Base-by-base conservation (phyloP, 1,284 basidiomycete genomes). In the Ganoderma leucocontextum region DNA sequence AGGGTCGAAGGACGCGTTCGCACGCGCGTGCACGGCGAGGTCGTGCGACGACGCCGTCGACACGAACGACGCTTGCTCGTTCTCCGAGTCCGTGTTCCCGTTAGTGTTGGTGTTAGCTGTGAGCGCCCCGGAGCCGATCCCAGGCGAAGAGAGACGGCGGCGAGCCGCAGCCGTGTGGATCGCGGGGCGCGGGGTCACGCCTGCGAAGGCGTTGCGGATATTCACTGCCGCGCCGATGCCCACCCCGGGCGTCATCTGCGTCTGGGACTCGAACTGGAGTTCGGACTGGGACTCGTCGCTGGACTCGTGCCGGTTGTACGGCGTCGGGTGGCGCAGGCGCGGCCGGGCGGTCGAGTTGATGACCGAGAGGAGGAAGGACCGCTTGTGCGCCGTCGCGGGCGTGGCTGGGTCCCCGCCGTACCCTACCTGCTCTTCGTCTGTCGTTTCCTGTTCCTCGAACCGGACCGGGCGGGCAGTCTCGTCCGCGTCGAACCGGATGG, bases 31-130 rank as follows among this genome's bases (percentile, higher is more conserved):
- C 7, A 91, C 89, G 1, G 92, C 94, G 47, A 96, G 82, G 76
- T 96, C 95, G 70, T 95, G 92, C 29, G 94, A 95, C 1, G 94
- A 95, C 3, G 91, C 87, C 0, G 91, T 93, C 4, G 93, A 95
- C 52, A 92, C 83, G 78, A 92, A 89, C 0, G 92, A 93, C 2
- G 82, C 85, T 41, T 83, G 82, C 62, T 89, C 88, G 58, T 78
- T 78, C 66, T 79, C 77, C 9, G 73, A 71, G 25, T 76, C 77
- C 4, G 75, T 72, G 52, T 29, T 53, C 13, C 25, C 25, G 25
- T 53, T 17, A 0, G 5, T 4, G 25, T 53, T 53, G 13, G 52
- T 33, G 25, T 53, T 25, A 25, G 52, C 52, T 12, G 22, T 15
- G 22, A 60, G 59, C 5, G 59, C 12, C n/a, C 44, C 52, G 36